Percentiles rank a stretch among this genome's conserved stretches.
phyloP scores from a whole-genome alignment of 2,329 filamentous ascomycete genomes.

The Nigrograna mackinnonii region DNA sequence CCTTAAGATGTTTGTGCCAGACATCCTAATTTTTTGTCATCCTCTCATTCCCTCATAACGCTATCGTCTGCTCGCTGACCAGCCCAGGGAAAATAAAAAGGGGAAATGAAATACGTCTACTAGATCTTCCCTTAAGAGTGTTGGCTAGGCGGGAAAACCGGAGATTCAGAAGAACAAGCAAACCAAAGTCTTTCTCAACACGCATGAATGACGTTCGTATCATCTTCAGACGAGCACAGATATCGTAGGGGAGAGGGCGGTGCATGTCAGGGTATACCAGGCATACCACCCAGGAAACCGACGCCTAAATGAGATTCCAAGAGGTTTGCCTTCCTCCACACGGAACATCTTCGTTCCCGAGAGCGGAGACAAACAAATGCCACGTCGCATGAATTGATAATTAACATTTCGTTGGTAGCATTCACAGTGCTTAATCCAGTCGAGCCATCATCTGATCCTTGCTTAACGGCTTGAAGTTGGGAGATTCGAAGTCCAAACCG shows the following conservation, averaged over 20 bases:
- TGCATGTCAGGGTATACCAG: too few species aligned
- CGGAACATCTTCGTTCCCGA: conserved; percentile 33
- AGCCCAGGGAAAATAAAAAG: conserved; percentile 26
- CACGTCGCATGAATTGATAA: conserved; percentile 39
- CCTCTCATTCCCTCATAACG: conserved; percentile 29
- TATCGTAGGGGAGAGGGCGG: conserved; percentile 38
- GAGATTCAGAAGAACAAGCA: conserved; percentile 34
- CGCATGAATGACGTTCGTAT: conserved; percentile 38
- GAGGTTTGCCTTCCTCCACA: conserved; percentile 32
- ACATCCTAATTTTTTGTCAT: conserved; percentile 35
- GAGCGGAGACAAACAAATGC: conserved; percentile 36
- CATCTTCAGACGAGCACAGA: conserved; percentile 43
- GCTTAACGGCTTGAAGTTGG: conserved; percentile 82
- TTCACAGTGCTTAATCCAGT: conserved; percentile 68
- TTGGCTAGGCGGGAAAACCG: conserved; percentile 29
- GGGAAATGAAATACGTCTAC: conserved; percentile 38
- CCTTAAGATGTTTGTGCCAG: conserved; percentile 30
- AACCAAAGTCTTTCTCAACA: conserved; percentile 36
- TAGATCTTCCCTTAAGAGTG: conserved; percentile 26
- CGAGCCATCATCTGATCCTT: conserved; percentile 98
- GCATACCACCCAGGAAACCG: conserved; percentile 35
- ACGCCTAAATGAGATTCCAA: conserved; percentile 41
- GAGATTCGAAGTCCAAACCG: conserved; percentile 82
- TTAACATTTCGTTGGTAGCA: conserved; percentile 44
- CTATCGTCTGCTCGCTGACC: conserved; percentile 29